Evolutionary conservation across 306 rosid genomes (phyloP).

Genomic region (Datisca glomerata): DNA sequence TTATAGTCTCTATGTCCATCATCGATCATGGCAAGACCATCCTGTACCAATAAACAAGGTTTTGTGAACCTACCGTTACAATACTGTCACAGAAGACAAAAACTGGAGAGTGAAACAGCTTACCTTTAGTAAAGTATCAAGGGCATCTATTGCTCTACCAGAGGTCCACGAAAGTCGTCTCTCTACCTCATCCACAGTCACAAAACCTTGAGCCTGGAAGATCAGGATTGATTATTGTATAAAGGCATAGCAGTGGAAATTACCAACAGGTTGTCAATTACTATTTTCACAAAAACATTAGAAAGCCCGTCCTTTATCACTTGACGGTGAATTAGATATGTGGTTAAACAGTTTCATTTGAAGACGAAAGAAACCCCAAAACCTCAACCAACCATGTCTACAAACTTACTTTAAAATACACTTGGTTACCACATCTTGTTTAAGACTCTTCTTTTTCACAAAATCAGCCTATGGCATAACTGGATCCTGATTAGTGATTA

Average conservation of each 20-base stretch:
- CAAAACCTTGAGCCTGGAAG: slow-evolving; percentile 77
- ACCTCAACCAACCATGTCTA: too few species aligned
- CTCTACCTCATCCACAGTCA: slow-evolving; percentile 72
- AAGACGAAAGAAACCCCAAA: not conserved
- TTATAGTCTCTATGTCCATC: slow-evolving; percentile 86
- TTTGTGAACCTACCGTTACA: not conserved
- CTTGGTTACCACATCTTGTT: too few species aligned
- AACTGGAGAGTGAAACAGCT: slow-evolving; percentile 10
- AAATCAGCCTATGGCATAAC: too few species aligned
- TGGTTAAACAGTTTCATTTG: not conserved
- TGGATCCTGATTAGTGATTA: too few species aligned
- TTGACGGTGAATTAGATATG: not conserved
- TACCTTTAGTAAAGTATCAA: slow-evolving; percentile 80
- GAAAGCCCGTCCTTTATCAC: not conserved
- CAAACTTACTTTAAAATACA: too few species aligned
- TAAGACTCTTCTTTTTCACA: too few species aligned
- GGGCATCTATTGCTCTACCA: slow-evolving; percentile 84
- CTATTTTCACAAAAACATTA: not conserved
- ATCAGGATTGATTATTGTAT: too few species aligned
- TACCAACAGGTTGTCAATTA: slow-evolving; percentile 4
- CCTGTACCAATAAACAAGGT: slow-evolving; percentile 31
- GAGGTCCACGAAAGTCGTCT: slow-evolving; percentile 75
- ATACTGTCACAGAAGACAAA: not conserved
- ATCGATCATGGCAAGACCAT: slow-evolving; percentile 97
- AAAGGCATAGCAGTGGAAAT: too few species aligned